Conservation (phyloP, 352 stramenopile species). For the Phytophthora sp. region DNA sequence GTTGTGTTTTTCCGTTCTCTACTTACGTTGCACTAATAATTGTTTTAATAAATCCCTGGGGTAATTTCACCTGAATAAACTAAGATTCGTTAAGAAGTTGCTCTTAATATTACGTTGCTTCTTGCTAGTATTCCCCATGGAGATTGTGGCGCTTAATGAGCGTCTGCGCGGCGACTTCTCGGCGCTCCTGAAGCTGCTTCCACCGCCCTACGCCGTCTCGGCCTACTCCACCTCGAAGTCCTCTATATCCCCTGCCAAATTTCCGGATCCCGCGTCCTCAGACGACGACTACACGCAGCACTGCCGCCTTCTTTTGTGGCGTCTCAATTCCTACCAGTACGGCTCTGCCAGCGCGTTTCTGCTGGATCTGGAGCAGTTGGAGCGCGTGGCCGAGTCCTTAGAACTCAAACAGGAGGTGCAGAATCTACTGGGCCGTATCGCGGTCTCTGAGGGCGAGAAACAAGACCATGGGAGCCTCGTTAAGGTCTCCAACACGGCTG, state of each 20-base stretch:
- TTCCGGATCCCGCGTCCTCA: background rate
- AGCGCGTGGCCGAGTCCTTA: conserved; percentile 26
- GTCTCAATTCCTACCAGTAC: conserved; percentile 75
- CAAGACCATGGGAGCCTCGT: conserved; percentile 17
- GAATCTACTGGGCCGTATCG: conserved; percentile 13
- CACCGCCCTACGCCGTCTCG: conserved; percentile 24
- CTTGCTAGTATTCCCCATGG: conserved; percentile 44
- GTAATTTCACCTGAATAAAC: too few species aligned
- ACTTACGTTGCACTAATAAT: too few species aligned
- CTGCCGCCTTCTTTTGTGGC: conserved; percentile 47
- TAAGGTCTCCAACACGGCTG: conserved; percentile 26
- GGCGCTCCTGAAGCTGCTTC: conserved; percentile 60
- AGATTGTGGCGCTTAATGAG: conserved; percentile 71
- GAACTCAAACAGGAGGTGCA: conserved; percentile 21
- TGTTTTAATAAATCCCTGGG: too few species aligned
- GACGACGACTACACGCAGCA: conserved; percentile 35
- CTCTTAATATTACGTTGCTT: conserved; percentile 14
- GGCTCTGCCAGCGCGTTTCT: conserved; percentile 54
- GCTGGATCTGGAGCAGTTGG: conserved; percentile 56
- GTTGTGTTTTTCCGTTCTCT: background rate
- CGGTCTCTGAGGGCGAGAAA: conserved; percentile 22
- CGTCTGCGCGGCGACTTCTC: conserved; percentile 68
- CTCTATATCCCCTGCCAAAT: background rate
- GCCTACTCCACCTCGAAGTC: background rate
- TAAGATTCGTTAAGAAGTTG: too few species aligned